Evolutionary conservation across 306 rosid genomes (phyloP).

Genomic region (Dryas alaskensis): DNA sequence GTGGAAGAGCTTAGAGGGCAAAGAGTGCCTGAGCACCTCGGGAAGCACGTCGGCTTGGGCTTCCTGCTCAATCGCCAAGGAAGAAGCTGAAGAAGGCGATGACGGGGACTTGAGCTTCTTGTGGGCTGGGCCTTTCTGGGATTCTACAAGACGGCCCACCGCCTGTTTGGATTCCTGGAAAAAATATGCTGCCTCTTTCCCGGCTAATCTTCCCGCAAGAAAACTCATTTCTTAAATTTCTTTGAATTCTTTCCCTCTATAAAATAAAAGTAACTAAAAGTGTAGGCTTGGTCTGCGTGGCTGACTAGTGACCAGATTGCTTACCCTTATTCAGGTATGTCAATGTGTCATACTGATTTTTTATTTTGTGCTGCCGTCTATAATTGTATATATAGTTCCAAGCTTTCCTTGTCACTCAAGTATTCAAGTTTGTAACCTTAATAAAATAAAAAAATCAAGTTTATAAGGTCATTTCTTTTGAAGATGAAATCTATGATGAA

Average conservation of each 20-base stretch:
- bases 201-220: conserved; percentile 82
- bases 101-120: conserved; percentile 32
- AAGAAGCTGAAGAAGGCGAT: conserved; percentile 15
- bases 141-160: conserved; percentile 43
- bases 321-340: neutral
- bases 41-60: conserved; percentile 72
- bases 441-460: too few species aligned
- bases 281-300: neutral
- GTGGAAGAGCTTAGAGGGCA: conserved; percentile 62
- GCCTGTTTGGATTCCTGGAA: conserved; percentile 90
- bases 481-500: too few species aligned
- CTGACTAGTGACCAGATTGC: neutral
- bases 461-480: too few species aligned
- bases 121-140: conserved; percentile 34
- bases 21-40: conserved; percentile 71
- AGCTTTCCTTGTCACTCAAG: neutral
- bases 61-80: conserved; percentile 28
- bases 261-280: too few species aligned
- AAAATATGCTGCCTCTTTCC: conserved; percentile 84
- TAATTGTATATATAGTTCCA: neutral
- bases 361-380: neutral
- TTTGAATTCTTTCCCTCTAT: neutral
- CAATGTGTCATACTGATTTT: neutral
- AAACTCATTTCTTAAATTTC: conserved; percentile 53
- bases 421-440: neutral